Evolutionary conservation across 1,139 yeast genomes (phyloP), one percentile per base, ranked within the genome.

Genomic region (Lodderomyces pseudojiufengensis): DNA sequence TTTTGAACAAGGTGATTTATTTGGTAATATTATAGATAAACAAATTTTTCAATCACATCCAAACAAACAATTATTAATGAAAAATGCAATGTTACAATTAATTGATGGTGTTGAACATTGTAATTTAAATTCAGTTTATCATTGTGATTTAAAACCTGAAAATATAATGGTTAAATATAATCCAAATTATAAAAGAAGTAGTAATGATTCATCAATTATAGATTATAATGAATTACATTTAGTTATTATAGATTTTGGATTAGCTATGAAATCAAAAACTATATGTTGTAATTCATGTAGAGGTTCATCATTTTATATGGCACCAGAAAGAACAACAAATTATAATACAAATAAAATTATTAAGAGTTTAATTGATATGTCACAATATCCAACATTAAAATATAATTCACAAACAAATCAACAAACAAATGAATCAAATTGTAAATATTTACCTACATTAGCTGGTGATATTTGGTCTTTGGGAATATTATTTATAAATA

Each of bases 111-210:
- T 88, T 24, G 69, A 72, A 30, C 81, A 78, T 57, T 84, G 95
- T 52, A 86, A 83, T 48, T 63, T 71, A 9, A 63, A 69, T 29
- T 76, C 78, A 25, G 76, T 88, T 10, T 88, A 75, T 51, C 97
- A 88, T 55, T 88, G 97, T 58, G 97, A 88, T 57, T 71, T 88
- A 48, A 87, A 88, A 59, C 97, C 97, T 1, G 97, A 88, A 58
- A 88, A 88, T 55, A 75, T 88, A 32, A 65, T 88, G 65, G 79
- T 83, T 11, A 50, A 51, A 15, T 66, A 61, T 43, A 56, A 66
- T 40, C 52, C 51, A 4, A 35, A 50, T 32, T 63, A 65, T 45
- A 44, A 38, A 26, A 49, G 69, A 34, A 31, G 42, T 9, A 29
- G 30, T 4, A 36, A 31, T 31, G 39, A 34, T 26, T 29, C 40